Evolutionary conservation across 805 yeast species (phyloP).

Genomic region (Torulaspora franciscae): DNA sequence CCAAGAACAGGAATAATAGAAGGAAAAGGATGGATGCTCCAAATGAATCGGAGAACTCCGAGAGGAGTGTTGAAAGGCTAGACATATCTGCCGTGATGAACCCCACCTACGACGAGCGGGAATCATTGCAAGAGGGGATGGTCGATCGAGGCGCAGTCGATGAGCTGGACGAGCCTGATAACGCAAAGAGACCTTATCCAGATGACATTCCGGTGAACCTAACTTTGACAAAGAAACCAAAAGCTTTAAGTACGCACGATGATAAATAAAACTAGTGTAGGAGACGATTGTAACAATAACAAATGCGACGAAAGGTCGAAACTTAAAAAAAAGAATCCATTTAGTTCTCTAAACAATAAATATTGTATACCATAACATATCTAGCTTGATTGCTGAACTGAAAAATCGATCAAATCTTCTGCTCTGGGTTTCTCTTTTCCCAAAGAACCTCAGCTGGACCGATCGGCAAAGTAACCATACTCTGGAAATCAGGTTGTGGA

Average conservation of each 20-base stretch:
- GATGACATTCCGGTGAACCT: slow-evolving; percentile 15
- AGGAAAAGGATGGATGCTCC: neutral
- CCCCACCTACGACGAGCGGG: slow-evolving; percentile 6
- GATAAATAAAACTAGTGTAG: slow-evolving; percentile 5
- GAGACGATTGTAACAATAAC: slow-evolving; percentile 3
- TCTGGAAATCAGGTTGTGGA: slow-evolving; percentile 71
- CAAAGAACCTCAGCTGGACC: slow-evolving; percentile 68
- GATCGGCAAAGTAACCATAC: slow-evolving; percentile 89
- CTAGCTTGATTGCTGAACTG: neutral
- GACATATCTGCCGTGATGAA: neutral
- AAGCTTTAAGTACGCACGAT: slow-evolving; percentile 5
- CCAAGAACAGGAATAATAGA: neutral
- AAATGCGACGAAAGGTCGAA: neutral
- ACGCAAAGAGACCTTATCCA: slow-evolving; percentile 13
- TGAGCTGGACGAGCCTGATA: slow-evolving; percentile 11
- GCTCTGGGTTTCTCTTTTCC: slow-evolving; percentile 53
- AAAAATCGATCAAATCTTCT: slow-evolving; percentile 13
- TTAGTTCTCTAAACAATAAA: slow-evolving; percentile 4
- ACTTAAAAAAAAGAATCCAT: neutral
- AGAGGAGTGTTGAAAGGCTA: neutral
- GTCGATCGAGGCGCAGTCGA: slow-evolving; percentile 2
- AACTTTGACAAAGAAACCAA: slow-evolving; percentile 12
- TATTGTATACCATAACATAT: slow-evolving; percentile 1
- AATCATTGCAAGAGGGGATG: slow-evolving; percentile 3
- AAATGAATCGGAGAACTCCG: neutral